Base-by-base conservation (phyloP, 306 rosid genomes). In the Vicia faba region DNA sequence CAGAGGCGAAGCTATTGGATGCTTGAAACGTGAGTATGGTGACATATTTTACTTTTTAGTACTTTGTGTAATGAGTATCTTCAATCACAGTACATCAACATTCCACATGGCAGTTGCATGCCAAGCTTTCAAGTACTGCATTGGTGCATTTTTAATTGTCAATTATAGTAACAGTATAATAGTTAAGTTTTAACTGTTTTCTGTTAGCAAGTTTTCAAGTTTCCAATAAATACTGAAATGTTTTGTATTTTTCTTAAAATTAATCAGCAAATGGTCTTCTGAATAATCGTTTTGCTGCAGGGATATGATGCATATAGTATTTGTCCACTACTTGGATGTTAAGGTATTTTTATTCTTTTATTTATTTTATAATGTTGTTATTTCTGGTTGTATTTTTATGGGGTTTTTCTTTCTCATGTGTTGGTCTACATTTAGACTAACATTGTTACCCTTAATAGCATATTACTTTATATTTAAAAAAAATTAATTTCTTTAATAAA, bases 1-100 rank as follows among this genome's bases (percentile, higher is more conserved):
- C 97, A 91, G 76, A 88, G 97, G 78, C 93, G 97, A 36, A 78
- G 97, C 83, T 91, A 91, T 83, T 91, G 97, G 96, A 75, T 84
- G 93, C 93, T 91, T 83, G 93, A 91, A 82, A 77, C 43, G 97
- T 91, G 72, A 86, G 97, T 83, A 8, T 70, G 65, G 48, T 80
- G 71, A 55, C 49, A 55, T 74, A 70, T 25, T 70, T 68, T 61
- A 40, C 12, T 14, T 51, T 58, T 48, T 9, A 60, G 33, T 28
- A 45, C 50, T 25, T 80, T 64, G 45, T 33, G 41, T 66, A 12
- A 39, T 59, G 53, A 62, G 23, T 68, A n/a, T 55, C 60, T 64
- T 61, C 66, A 64, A 16, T 64, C 33, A 36, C n/a, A 68, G 13
- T 68, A 7, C 66, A n/a, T 60, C 28, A 4, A 43, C 31, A 54